Evolutionary conservation across 495 filamentous ascomycete genomes (phyloP).

Genomic region (Oidiodendron maius): DNA sequence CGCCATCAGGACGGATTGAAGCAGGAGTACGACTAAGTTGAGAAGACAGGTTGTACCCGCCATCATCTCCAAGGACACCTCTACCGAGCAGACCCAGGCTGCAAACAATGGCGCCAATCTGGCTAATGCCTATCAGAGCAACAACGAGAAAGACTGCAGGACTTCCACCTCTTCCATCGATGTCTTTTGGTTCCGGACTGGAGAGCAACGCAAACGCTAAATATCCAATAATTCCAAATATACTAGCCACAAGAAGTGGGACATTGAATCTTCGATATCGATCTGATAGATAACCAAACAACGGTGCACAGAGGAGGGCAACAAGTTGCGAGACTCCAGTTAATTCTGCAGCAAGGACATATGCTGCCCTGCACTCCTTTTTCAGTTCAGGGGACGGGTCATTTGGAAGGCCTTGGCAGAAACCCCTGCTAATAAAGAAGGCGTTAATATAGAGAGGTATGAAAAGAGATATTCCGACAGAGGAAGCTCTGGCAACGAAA

Average conservation of each 20-base stretch:
- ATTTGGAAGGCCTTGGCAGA: conserved; percentile 59
- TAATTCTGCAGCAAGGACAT: conserved; percentile 75
- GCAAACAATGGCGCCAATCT: conserved; percentile 94
- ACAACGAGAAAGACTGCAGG: conserved; percentile 69
- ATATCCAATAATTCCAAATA: conserved; percentile 72
- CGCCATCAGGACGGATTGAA: neutral
- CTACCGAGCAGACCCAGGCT: conserved; percentile 78
- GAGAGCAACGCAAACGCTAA: conserved; percentile 58
- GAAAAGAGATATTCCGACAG: conserved; percentile 90
- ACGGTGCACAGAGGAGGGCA: conserved; percentile 75
- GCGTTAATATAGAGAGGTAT: conserved; percentile 87
- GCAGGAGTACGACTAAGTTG: conserved; percentile 14
- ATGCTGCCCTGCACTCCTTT: conserved; percentile 73
- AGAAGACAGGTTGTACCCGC: conserved; percentile 17
- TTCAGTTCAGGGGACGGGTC: conserved; percentile 64
- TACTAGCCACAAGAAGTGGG: conserved; percentile 65
- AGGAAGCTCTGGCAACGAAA: conserved; percentile 93
- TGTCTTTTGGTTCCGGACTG: conserved; percentile 62
- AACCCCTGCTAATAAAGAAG: conserved; percentile 77
- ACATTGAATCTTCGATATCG: conserved; percentile 54
- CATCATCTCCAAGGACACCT: conserved; percentile 60
- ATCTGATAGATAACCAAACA: conserved; percentile 77
- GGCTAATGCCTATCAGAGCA: conserved; percentile 74
- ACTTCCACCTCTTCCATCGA: conserved; percentile 50
- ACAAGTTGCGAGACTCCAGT: conserved; percentile 84